A percentile compares a stretch with the other conserved stretches of the same genome.
These are phyloP conservation scores for Candida pseudoviswanathii DNA, from an alignment of 1,139 yeast species.

Conservation along the genomic window DNA sequence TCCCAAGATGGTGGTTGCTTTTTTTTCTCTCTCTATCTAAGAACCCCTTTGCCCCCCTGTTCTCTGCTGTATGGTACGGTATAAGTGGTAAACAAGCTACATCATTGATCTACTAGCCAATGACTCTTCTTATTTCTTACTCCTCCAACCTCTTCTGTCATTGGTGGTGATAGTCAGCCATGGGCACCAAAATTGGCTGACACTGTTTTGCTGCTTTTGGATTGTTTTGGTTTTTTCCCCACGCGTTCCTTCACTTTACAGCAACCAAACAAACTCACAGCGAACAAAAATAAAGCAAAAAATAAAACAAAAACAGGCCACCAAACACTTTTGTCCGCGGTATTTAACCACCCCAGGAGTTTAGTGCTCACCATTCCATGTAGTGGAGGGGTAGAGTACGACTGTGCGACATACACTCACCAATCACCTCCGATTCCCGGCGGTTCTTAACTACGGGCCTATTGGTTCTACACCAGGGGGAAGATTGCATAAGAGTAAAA, in stretches of 20 bases:
- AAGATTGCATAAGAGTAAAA: too few species aligned
- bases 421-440: too few species aligned
- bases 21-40: neutral
- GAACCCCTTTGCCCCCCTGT: too few species aligned
- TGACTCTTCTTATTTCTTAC: too few species aligned
- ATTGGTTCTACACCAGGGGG: too few species aligned
- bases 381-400: neutral
- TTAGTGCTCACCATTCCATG: neutral
- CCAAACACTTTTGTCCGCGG: neutral
- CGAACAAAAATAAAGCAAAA: neutral
- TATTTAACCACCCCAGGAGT: neutral
- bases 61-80: too few species aligned
- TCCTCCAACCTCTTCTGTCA: too few species aligned
- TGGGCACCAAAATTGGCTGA: neutral
- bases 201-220: neutral
- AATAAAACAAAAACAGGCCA: neutral
- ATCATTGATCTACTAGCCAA: too few species aligned
- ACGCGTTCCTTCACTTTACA: neutral
- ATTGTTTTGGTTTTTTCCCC: neutral
- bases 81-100: too few species aligned
- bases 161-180: too few species aligned
- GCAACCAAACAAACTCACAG: neutral
- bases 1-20: neutral
- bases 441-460: too few species aligned
- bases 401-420: too few species aligned